Base-by-base conservation (phyloP, 2,329 filamentous ascomycete species). In the Aureobasidium leucospermi region DNA sequence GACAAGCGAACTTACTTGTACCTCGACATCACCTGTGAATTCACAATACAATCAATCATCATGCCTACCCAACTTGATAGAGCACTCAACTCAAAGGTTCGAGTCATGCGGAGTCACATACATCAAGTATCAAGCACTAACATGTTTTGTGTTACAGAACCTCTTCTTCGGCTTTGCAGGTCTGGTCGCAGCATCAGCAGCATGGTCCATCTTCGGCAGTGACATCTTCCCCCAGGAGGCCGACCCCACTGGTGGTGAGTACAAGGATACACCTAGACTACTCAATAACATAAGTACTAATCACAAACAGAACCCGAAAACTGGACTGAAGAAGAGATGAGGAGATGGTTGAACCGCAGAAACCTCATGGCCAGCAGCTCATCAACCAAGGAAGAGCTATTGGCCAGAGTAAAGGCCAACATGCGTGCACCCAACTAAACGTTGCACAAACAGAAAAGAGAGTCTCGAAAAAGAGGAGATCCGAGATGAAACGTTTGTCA, bases 161-260 rank as follows among this genome's bases (percentile, higher is more conserved):
- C 62, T 72, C 52, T 72, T 67, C 67, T 59, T 75, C 86, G 89
- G 86, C 16, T 96, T 96, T 70, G 85, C 88, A 4, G 89, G 88
- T 9, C 81, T 95, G 56, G 82, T 96, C 13, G 88, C 89, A 6
- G 90, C 88, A 1, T 90, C 88, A 1, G 88, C 90, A 15, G 85
- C 84, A 43, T 96, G 88, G 87, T 82, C 84, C 16, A 93, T 96
- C 67, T 95, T 88, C 86, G 90, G 90, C 60, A 81, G 84, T 57
- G 90, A 93, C 63, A 82, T 96, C 68, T 96, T 96, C 68, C 92
- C 92, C 0, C 73, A 82, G 3, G 78, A 85, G 64, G 62, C 78
- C 49, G 91, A 96, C 70, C 90, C 92, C n/a, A 89, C 78, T 31
- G 91, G 91, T 62, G 81, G 90, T 77, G 84, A 77, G 47, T 49